Evolutionary conservation across 495 filamentous ascomycete genomes (phyloP).

Genomic region (Chlorociboria aeruginascens): DNA sequence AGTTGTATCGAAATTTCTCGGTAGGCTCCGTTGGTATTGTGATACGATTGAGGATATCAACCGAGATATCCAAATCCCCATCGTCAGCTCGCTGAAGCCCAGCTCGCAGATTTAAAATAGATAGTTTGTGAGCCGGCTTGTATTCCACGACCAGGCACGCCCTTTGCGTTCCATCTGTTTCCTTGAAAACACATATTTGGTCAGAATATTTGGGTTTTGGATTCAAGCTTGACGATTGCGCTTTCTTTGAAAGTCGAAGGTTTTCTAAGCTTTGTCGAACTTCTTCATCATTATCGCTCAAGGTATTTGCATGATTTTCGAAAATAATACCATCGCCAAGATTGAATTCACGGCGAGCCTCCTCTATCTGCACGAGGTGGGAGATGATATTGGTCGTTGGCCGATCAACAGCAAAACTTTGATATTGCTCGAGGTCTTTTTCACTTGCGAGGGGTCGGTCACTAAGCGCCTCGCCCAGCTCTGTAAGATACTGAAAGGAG

Average conservation of each 20-base stretch:
- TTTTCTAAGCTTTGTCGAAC: slow-evolving; percentile 12
- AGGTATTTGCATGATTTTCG: slow-evolving; percentile 22
- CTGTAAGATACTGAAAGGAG: slow-evolving; percentile 16
- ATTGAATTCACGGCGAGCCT: slow-evolving; percentile 19
- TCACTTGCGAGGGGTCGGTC: slow-evolving; percentile 22
- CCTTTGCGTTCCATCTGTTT: slow-evolving; percentile 14
- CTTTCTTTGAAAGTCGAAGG: slow-evolving; percentile 10
- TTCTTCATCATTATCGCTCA: slow-evolving; percentile 16
- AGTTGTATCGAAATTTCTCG: slow-evolving; percentile 14
- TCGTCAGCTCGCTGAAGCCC: slow-evolving; percentile 20
- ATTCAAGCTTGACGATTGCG: slow-evolving; percentile 10
- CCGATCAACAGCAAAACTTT: slow-evolving; percentile 23
- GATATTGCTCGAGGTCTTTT: slow-evolving; percentile 24
- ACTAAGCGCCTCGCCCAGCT: slow-evolving; percentile 15
- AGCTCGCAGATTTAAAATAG: slow-evolving; percentile 17
- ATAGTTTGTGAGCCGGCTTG: slow-evolving; percentile 28
- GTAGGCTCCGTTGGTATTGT: slow-evolving; percentile 14
- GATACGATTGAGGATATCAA: no score
- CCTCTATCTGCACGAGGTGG: slow-evolving; percentile 20
- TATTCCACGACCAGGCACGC: slow-evolving; percentile 23
- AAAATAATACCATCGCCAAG: slow-evolving; percentile 22
- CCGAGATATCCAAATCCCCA: slow-evolving; percentile 13
- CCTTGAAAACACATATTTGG: slow-evolving; percentile 16
- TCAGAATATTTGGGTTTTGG: slow-evolving; percentile 9
- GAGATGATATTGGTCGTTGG: slow-evolving; percentile 25